Conservation (phyloP, 1,284 basidiomycete species). For the Volvariella volvacea region DNA sequence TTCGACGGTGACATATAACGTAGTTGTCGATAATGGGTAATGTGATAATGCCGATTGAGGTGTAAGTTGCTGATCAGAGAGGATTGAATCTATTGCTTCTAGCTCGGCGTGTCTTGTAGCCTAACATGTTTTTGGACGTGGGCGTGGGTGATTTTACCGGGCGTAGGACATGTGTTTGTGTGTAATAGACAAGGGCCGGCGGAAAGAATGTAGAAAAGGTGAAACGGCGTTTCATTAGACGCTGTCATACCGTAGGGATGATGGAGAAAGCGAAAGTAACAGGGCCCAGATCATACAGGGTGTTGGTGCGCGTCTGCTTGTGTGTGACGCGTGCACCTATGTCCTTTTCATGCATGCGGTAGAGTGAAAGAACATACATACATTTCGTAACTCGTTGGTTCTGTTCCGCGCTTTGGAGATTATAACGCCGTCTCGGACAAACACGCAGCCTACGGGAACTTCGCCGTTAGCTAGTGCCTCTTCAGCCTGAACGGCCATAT, state of each 20-base stretch:
- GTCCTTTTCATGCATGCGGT: neutral
- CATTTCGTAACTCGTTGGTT: constrained; percentile 92
- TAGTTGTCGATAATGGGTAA: constrained; percentile 74
- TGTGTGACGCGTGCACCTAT: too few relatives aligned
- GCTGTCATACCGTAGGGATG: too few relatives aligned
- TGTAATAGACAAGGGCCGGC: constrained; percentile 6
- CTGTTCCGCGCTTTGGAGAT: constrained; percentile 89
- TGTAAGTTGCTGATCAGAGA: constrained; percentile 57
- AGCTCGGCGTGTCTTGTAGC: constrained; percentile 97
- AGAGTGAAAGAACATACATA: constrained; percentile 27
- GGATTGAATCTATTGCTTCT: constrained; percentile 90
- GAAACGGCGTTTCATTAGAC: too few relatives aligned
- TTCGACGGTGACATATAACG: constrained; percentile 97
- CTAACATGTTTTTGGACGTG: constrained; percentile 31
- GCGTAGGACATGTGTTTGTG: neutral
- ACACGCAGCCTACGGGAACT: constrained; percentile 96
- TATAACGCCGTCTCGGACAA: constrained; percentile 71
- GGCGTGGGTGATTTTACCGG: constrained; percentile 3
- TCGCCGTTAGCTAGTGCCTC: constrained; percentile 85
- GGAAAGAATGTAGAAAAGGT: too few relatives aligned
- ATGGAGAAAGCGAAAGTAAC: too few relatives aligned
- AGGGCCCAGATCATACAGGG: too few relatives aligned
- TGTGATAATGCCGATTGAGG: constrained; percentile 33
- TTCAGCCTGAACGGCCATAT: constrained; percentile 46
- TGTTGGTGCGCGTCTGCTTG: too few relatives aligned